Evolutionary conservation across 2,329 filamentous ascomycete genomes (phyloP), one percentile per base, ranked within the genome.

Genomic region (Calycina herbarum): DNA sequence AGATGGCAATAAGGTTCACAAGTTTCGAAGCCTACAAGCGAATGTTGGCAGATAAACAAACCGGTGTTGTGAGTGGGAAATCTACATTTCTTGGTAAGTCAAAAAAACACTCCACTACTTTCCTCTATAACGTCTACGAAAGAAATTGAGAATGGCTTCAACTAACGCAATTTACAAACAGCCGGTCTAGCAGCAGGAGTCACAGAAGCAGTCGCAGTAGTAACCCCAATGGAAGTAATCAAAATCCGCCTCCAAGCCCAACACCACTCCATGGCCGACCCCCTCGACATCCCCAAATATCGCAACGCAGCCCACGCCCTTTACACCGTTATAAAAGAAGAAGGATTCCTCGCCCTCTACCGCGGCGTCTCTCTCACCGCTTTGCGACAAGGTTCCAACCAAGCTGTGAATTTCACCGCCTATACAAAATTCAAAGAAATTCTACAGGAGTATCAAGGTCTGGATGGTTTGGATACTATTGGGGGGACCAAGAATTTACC

Each of bases 1-100:
- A 99, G 81, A 99, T 99, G 95, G 95, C 95, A 68, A 99, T 98
- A 78, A 92, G 95, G 48, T 99, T 99, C 81, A 97, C 94, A 59
- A 96, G 92, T 64, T 99, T 98, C 79, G 95, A 98, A 79, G 88
- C 86, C 77, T 99, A 98, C 81, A 98, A 98, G 86, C 88, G 93
- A 77, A 68, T 90, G 68, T 83, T 97, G 29, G 88, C 92, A 56
- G 84, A 92, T 78, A 80, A 86, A 70, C 76, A 87, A 64, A 87
- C 88, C 2, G 91, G 92, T 56, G 75, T 77, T 35, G 85, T 97
- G 59, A 87, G 86, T 35, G 90, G 91, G 59, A 84, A 85, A 71
- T 86, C 85, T 29, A 97, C 93, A 20, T 92, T 92, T 77, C 72
- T 90, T 59, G 85, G 87, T 89, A 80, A 66, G 84, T 78, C 59